Percentiles rank a stretch among this genome's conserved stretches.
Conservation (phyloP, 2,329 filamentous ascomycete genomes). For the Sporothrix mexicana region DNA sequence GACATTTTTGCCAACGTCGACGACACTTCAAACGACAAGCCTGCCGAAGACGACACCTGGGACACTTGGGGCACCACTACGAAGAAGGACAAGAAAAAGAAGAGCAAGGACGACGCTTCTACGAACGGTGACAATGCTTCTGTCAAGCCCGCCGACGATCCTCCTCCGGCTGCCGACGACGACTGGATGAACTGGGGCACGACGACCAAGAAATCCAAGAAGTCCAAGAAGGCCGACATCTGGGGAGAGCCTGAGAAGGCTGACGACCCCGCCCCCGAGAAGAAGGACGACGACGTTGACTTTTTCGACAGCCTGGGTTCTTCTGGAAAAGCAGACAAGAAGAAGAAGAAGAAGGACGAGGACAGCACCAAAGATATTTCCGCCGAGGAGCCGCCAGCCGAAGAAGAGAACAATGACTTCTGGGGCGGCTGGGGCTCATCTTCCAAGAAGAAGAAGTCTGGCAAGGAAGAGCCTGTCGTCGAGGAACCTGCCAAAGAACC, state of each 20-base stretch:
- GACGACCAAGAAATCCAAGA: constrained; percentile 33
- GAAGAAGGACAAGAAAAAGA: constrained; percentile 41
- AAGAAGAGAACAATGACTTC: constrained; percentile 41
- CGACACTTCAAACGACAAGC: constrained; percentile 28
- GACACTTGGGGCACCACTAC: constrained; percentile 38
- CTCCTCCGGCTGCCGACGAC: constrained; percentile 29
- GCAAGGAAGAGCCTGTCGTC: constrained; percentile 47
- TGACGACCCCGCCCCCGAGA: constrained; percentile 31
- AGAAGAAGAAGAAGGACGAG: constrained; percentile 40
- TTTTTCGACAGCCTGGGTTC: constrained; percentile 42
- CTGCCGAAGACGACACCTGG: constrained; percentile 41
- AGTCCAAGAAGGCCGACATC: constrained; percentile 30
- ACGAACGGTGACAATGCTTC: constrained; percentile 34
- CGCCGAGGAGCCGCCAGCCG: constrained; percentile 50
- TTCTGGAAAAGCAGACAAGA: constrained; percentile 43
- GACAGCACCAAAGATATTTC: constrained; percentile 40
- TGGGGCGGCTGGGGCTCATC: constrained; percentile 44
- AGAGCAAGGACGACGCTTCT: constrained; percentile 37
- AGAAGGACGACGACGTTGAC: constrained; percentile 39
- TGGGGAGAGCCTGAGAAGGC: constrained; percentile 35
- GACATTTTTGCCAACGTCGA: constrained; percentile 31
- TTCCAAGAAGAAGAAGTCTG: constrained; percentile 42
- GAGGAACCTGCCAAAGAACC: constrained; percentile 47
- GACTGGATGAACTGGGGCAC: constrained; percentile 36
- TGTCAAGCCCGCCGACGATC: constrained; percentile 27